Base-by-base conservation (phyloP, 2,329 filamentous ascomycete species). In the Diaporthe caulivora region DNA sequence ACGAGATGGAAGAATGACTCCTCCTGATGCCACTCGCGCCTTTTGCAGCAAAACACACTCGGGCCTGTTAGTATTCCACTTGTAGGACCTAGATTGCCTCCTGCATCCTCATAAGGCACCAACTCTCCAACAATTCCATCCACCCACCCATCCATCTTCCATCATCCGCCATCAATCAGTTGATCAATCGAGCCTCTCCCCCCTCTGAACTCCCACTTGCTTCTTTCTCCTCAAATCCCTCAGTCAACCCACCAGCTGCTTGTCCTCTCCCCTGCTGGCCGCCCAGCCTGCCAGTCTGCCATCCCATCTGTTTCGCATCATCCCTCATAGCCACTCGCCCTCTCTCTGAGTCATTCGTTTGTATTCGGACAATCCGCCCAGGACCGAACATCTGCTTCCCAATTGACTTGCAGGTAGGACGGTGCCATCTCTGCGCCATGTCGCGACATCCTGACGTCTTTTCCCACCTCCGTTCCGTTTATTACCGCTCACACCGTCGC, bases 261-360 rank as follows among this genome's bases (percentile, higher is more conserved):
- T 34, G 31, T 34, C 29, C 44, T 31, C 44, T 10, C 37, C 44
- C 49, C 42, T 57, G 26, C 65, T 42, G 47, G 49, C 31, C 53
- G 55, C 51, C 31, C 58, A 34, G 64, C 49, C 53, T 51, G 40
- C 60, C 15, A 13, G n/a, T n/a, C n/a, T n/a, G n/a, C n/a, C n/a
- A n/a, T n/a, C 13, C 37, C 11, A 37, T 54, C 37, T 24, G 42
- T 17, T 47, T 17, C 53, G 24, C 34, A 47, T 60, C 70, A 75
- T 34, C 72, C 57, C 44, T 40, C 70, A 5, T 68, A 72, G 67
- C 58, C 71, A 44, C 51, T 29, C 53, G 29, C 53, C 18, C 53
- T 31, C 55, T 51, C 78, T 67, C 62, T 79, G 78, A 80, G 78
- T 80, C 79, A 80, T 80, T 80, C 72, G 76, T 51, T 79, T 78